A percentile compares a stretch with the other conserved stretches of the same genome.
Evolutionary conservation across 1,284 basidiomycete species (phyloP).

Genomic region (Schizopora paradoxa): DNA sequence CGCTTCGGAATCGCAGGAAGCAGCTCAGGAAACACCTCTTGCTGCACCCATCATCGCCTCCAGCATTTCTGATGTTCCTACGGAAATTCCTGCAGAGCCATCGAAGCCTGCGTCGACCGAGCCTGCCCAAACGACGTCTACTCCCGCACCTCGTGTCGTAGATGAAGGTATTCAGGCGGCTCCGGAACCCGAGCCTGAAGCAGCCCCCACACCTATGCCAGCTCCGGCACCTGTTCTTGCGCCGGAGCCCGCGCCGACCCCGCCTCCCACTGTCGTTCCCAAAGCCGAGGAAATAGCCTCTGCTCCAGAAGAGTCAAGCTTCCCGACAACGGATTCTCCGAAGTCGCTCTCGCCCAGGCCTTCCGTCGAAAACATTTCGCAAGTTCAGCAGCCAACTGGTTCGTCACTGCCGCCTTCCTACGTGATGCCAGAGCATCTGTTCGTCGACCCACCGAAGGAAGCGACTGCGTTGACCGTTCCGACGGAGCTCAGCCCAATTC

Average conservation of each 20-base stretch:
- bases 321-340: conserved; percentile 1
- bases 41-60: background rate
- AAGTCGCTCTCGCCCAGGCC: background rate
- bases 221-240: background rate
- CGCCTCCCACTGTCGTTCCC: no score
- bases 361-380: no score
- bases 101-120: background rate
- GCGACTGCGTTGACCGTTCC: no score
- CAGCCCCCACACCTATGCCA: conserved; percentile 21
- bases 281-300: no score
- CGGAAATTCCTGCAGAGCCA: background rate
- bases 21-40: background rate
- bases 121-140: background rate
- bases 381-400: no score
- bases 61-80: background rate
- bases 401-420: no score
- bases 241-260: conserved; percentile 7
- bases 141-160: conserved; percentile 9
- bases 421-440: no score
- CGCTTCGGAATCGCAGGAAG: background rate
- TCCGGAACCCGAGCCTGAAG: conserved; percentile 17
- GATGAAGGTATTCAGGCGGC: conserved; percentile 9
- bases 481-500: conserved; percentile 14
- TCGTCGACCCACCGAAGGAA: no score
- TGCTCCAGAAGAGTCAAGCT: background rate